Base-by-base conservation (phyloP, 2,329 filamentous ascomycete species). In the Microdochium nivale region DNA sequence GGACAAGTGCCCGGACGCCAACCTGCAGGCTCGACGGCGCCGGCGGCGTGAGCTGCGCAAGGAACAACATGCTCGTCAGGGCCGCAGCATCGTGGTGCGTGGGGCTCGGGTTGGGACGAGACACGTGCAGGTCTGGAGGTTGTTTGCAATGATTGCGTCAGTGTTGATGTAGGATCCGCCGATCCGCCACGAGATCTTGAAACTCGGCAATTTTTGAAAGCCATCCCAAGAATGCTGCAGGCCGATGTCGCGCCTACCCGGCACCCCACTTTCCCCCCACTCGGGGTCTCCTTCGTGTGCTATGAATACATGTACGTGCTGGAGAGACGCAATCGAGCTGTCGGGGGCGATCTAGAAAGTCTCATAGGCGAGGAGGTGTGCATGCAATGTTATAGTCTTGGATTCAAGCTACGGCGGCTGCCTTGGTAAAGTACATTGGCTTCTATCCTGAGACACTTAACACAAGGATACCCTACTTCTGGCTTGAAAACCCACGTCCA, bases 201-300 rank as follows among this genome's bases (percentile, higher is more conserved):
- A 44, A 7, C 14, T 24, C 40, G 40, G 40, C 40, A 44, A 44
- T 44, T 44, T 44, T 44, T 44, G 40, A 19, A 19, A 19, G 10
- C 10, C n/a, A n/a, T n/a, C 16, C 10, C 40, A 30, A 30, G 27
- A 5, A 30, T 30, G 27, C 11, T 30, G 27, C 27, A 30, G 5
- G 40, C 40, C 40, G 40, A 44, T 44, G 40, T 44, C 40, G 40
- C 40, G 40, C n/a, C 40, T 44, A 44, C 40, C 40, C 40, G 40
- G 40, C 40, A 44, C 40, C 40, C 40, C 40, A 44, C 40, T 44
- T 44, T 23, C 9, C 40, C 8, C 40, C 33, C 4, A 7, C 33
- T 37, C 16, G 33, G 7, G 14, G 5, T 16, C 33, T 37, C 4
- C 33, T 8, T 14, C 8, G 30, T 33, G 14, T 33, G 30, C 30